Evolutionary conservation across 1,139 yeast species (phyloP).

Genomic region (Neolecta irregularis): DNA sequence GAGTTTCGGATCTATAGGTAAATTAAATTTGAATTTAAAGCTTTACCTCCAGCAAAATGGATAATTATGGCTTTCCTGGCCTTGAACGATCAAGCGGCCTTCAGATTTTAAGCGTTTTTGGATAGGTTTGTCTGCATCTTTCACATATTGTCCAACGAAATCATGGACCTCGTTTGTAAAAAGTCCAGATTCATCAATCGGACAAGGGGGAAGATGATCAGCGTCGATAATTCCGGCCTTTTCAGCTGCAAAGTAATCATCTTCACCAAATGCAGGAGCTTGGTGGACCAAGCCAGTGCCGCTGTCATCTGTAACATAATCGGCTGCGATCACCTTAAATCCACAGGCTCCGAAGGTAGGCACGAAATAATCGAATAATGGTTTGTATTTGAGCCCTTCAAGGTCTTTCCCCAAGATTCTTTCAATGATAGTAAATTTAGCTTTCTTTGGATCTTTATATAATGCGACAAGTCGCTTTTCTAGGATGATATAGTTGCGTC

Average conservation of each 20-base stretch:
- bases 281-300: constrained; percentile 99
- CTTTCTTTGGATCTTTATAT: constrained; percentile 88
- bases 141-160: constrained; percentile 72
- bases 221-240: constrained; percentile 60
- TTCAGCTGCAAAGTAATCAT: constrained; percentile 75
- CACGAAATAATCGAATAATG: constrained; percentile 67
- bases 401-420: constrained; percentile 64
- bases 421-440: constrained; percentile 70
- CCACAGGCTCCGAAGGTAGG: constrained; percentile 62
- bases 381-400: constrained; percentile 64
- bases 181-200: constrained; percentile 81
- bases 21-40: too few relatives aligned
- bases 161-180: constrained; percentile 62
- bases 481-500: constrained; percentile 61
- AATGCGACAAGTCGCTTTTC: constrained; percentile 67
- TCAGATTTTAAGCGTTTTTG: constrained; percentile 66
- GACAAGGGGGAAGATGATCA: constrained; percentile 67
- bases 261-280: constrained; percentile 98
- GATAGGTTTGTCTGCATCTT: constrained; percentile 87
- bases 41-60: constrained; percentile 99
- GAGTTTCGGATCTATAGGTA: constrained; percentile 99
- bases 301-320: constrained; percentile 77
- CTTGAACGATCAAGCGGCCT: constrained; percentile 58
- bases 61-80: constrained; percentile 86
- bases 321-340: constrained; percentile 66